phyloP scores from a whole-genome alignment of 1,284 basidiomycete species.

The Tilletiaria anomala region DNA sequence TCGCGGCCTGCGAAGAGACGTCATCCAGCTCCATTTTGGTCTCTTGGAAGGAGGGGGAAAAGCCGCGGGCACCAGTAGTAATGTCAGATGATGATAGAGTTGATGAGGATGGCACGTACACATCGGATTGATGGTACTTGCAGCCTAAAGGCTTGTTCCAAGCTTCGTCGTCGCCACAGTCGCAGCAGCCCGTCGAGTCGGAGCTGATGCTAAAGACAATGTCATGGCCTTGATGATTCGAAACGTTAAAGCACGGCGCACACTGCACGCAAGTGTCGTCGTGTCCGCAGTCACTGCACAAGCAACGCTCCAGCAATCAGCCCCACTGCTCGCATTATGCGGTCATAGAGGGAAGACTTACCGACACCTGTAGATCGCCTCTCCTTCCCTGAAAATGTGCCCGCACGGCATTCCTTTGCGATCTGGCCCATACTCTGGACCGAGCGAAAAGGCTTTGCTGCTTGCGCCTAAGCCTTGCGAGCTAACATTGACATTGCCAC shows the following conservation, averaged over 20 bases:
- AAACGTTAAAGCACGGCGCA: constrained; percentile 32
- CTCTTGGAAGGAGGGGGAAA: neutral
- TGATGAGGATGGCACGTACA: neutral
- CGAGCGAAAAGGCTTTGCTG: constrained; percentile 1
- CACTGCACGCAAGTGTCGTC: constrained; percentile 39
- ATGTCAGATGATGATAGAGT: too few relatives aligned
- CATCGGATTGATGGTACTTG: constrained; percentile 19
- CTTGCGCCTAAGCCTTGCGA: constrained; percentile 1
- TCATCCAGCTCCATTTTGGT: neutral
- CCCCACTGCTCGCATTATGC: neutral
- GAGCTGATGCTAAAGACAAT: constrained; percentile 33
- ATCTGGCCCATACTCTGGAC: constrained; percentile 30
- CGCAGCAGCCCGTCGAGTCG: constrained; percentile 33
- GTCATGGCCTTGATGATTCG: constrained; percentile 33
- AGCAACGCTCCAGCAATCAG: too few relatives aligned
- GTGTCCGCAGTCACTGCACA: constrained; percentile 25
- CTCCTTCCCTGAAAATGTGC: constrained; percentile 38
- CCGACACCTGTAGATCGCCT: constrained; percentile 38
- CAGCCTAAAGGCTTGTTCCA: constrained; percentile 33
- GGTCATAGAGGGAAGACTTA: constrained; percentile 8
- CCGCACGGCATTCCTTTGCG: constrained; percentile 37
- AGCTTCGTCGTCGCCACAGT: constrained; percentile 38
- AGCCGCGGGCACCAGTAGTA: too few relatives aligned
- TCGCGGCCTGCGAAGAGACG: too few relatives aligned
- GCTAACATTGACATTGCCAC: constrained; percentile 2